Base-by-base conservation (phyloP, 2,329 filamentous ascomycete species). In the Graphium sp. region DNA sequence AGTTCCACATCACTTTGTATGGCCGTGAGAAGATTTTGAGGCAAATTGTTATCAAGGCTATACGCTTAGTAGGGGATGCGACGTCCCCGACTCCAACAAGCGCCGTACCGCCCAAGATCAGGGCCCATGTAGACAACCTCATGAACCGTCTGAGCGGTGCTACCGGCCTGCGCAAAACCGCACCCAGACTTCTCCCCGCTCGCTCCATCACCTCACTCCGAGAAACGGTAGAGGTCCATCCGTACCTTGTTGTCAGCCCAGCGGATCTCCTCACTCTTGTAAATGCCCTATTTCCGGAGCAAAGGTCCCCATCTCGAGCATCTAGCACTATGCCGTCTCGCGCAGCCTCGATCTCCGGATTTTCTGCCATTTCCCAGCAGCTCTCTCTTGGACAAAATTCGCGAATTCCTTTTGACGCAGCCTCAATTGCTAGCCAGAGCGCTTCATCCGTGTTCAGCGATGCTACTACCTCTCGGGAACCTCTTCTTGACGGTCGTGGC, bases 1-100 rank as follows among this genome's bases (percentile, higher is more conserved):
- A 92, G 42, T 87, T 92, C 48, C 82, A 93, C 53, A 83, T 95
- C 41, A 85, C 80, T 28, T 82, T 91, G 40, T 83, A 87, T 50
- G 84, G 83, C 23, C 72, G 89, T 24, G 80, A 92, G 43, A 85
- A 75, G 49, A 78, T 79, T 32, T 56, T 79, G 32, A 75, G 74
- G 42, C 78, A 87, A 46, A 76, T 94, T 32, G 83, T 79, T 31
- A 72, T 79, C 46, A 73, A 77, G 36, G 78, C 81, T 28, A 78
- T 85, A 45, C 75, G 79, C 42, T 66, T 81, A 37, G 81, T 87
- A 9, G 71, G 80, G 34, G 80, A 85, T 42, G 74, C 83, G 52
- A 18, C 29, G 5, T 25, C 22, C 33, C 75, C 74, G 71, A 83
- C 63, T 42, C 69, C 56, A 41, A 67, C 76, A 41, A 50, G 49